phyloP scores from a whole-genome alignment of 305 asterid genomes.

The Solanum hybrid region DNA sequence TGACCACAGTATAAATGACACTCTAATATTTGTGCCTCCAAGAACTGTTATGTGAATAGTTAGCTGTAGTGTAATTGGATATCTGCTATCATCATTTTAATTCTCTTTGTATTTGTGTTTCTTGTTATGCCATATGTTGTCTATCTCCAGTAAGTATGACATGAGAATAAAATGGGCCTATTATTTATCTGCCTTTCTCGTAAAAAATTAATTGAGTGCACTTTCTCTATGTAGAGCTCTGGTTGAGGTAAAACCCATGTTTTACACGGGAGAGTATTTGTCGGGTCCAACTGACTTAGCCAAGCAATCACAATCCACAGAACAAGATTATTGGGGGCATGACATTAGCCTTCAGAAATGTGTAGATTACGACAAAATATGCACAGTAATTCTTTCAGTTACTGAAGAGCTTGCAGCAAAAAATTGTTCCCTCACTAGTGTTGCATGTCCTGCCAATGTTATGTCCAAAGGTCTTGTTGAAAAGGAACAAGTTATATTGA shows the following conservation, averaged over 20 bases:
- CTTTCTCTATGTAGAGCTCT: conserved; percentile 47
- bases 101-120: neutral
- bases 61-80: neutral
- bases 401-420: conserved; percentile 41
- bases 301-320: conserved; percentile 22
- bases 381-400: conserved; percentile 23
- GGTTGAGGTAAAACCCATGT: conserved; percentile 85
- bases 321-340: conserved; percentile 59
- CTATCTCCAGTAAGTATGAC: neutral
- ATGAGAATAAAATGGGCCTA: neutral
- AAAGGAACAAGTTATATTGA: conserved; percentile 30
- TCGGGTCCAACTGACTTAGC: conserved; percentile 24
- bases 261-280: conserved; percentile 39
- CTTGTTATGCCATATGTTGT: neutral
- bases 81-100: neutral
- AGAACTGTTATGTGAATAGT: neutral
- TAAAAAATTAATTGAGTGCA: neutral
- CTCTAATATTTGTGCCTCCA: neutral
- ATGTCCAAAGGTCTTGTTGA: conserved; percentile 13
- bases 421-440: conserved; percentile 24
- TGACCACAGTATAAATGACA: neutral
- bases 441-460: conserved; percentile 13
- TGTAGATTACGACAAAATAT: conserved; percentile 39
- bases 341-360: conserved; percentile 53
- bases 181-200: neutral